A percentile compares a stretch with the other conserved stretches of the same genome.
phyloP scores from a whole-genome alignment of 2,329 filamentous ascomycete species.

The Pseudogymnoascus sp. region DNA sequence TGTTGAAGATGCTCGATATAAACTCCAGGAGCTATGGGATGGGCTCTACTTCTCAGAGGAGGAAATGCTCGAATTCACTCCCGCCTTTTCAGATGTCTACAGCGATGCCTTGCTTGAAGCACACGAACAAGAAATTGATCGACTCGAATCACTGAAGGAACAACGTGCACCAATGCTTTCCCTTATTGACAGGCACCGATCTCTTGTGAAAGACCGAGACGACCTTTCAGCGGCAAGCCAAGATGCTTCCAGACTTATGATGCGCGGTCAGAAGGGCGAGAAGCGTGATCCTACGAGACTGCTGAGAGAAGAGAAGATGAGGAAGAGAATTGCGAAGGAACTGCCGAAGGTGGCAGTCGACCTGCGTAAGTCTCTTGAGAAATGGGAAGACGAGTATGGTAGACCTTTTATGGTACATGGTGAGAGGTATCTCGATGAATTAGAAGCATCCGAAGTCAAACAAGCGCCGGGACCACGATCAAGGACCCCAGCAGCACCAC shows the following conservation, averaged over 20 bases:
- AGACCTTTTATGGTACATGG: slow-evolving; percentile 90
- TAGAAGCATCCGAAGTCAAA: slow-evolving; percentile 59
- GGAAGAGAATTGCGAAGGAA: slow-evolving; percentile 94
- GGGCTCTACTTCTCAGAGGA: slow-evolving; percentile 90
- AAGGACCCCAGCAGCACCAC: slow-evolving; percentile 66
- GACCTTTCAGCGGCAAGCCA: slow-evolving; percentile 86
- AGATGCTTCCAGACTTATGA: slow-evolving; percentile 88
- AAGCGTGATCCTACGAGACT: slow-evolving; percentile 91
- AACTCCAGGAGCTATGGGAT: slow-evolving; percentile 94
- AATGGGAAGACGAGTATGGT: slow-evolving; percentile 91
- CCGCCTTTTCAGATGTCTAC: slow-evolving; percentile 94
- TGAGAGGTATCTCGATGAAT: slow-evolving; percentile 78
- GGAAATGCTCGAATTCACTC: slow-evolving; percentile 97
- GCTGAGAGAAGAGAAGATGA: slow-evolving; percentile 94
- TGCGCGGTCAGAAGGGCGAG: slow-evolving; percentile 86
- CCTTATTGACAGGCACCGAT: slow-evolving; percentile 76
- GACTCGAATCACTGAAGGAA: slow-evolving; percentile 74
- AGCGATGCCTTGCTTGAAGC: slow-evolving; percentile 92
- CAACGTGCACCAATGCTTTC: slow-evolving; percentile 79
- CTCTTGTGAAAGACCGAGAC: slow-evolving; percentile 76
- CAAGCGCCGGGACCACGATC: slow-evolving; percentile 57
- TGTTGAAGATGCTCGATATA: slow-evolving; percentile 86
- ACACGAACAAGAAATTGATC: slow-evolving; percentile 82
- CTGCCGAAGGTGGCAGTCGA: slow-evolving; percentile 84
- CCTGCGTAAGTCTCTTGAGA: slow-evolving; percentile 72